Percentiles rank a stretch among this genome's conserved stretches.
phyloP scores from a whole-genome alignment of 2,329 filamentous ascomycete genomes.

The Huntiella omanensis region DNA sequence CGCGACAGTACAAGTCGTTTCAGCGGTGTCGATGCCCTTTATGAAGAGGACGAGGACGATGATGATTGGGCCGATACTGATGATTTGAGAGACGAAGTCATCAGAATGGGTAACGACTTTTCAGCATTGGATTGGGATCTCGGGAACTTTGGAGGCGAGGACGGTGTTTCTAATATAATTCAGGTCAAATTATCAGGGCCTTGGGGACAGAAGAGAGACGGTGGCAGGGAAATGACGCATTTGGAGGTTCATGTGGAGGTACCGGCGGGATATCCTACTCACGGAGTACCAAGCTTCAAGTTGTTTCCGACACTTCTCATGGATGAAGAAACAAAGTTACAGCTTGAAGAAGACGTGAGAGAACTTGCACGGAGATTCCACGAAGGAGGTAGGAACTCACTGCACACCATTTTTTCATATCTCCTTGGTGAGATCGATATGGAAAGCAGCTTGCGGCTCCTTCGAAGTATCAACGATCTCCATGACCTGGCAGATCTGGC shows the following conservation, averaged over 20 bases:
- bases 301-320: conserved; percentile 46
- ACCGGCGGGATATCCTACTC: conserved; percentile 38
- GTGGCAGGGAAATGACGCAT: conserved; percentile 25
- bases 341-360: conserved; percentile 14
- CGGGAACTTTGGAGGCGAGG: conserved; percentile 8
- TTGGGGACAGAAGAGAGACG: conserved; percentile 37
- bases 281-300: conserved; percentile 36
- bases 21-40: conserved; percentile 25
- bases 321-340: conserved; percentile 33
- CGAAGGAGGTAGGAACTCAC: conserved; percentile 38
- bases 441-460: conserved; percentile 40
- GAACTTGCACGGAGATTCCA: conserved; percentile 37
- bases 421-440: conserved; percentile 44
- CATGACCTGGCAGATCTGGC: conserved; percentile 41
- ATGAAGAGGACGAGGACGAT: conserved; percentile 31
- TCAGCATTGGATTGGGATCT: conserved; percentile 47
- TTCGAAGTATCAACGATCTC: conserved; percentile 26
- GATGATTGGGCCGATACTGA: conserved; percentile 43
- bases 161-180: conserved; percentile 21
- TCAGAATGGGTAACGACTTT: conserved; percentile 41
- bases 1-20: conserved; percentile 24
- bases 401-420: conserved; percentile 43
- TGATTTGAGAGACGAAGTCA: conserved; percentile 43
- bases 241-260: conserved; percentile 43
- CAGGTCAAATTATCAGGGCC: conserved; percentile 23